Base-by-base conservation (phyloP, 1,284 basidiomycete genomes). In the Megacollybia platyphylla region DNA sequence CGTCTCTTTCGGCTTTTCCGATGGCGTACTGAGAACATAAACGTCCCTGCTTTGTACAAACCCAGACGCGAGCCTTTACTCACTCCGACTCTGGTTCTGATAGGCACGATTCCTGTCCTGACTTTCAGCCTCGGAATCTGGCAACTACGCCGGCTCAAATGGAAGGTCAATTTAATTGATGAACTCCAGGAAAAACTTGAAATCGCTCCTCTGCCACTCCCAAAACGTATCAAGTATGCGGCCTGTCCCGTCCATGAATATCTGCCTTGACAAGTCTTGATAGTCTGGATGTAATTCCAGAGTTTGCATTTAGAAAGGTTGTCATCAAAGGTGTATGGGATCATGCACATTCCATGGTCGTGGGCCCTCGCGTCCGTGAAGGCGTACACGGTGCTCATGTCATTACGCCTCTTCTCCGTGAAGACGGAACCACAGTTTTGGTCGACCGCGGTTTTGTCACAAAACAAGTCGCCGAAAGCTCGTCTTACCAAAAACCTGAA, bases 91-190 rank as follows among this genome's bases (percentile, higher is more conserved):
- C 81, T 90, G 58, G 49, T 92, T 13, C 62, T 94, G 8, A 69
- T 96, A 41, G 88, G 87, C 18, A 71, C 87, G 51, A 87, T 97
- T 47, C 94, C 94, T 0, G 64, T 97, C 48, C 79, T 96, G 53
- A 91, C 91, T 0, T 90, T 93, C 51, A 84, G 72, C n/a, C 69
- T 98, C 46, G 94, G 94, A 15, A 80, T 83, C 29, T 98, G 94
- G 96, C 94, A 99, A 57, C 64, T 87, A 30, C 74, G 89, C 53
- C 75, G 96, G 34, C 71, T 98, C 36, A 78, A 89, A 57, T 99
- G 96, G 96, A 99, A 99, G 62, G 68, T 97, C 27, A 75, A 77
- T 41, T 70, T 98, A 46, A 97, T 98, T 50, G 89, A 97, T 50
- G 90, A 97, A 56, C 70, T 98, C 36, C 87, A 97, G 56, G 80